phyloP scores from a whole-genome alignment of 257 asterid species.

The Solanum chmielewskii region DNA sequence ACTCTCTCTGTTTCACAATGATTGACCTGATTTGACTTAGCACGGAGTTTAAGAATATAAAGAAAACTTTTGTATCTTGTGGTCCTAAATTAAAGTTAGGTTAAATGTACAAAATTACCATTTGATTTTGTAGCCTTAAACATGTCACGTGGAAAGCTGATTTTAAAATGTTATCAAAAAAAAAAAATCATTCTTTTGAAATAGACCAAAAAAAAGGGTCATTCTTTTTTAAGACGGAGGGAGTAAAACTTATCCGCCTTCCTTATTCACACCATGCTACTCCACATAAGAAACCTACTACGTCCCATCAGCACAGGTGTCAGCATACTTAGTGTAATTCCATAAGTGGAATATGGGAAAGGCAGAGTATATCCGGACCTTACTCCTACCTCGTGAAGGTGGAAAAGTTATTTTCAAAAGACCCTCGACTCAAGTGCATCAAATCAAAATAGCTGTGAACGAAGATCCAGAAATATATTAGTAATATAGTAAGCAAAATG shows the following conservation, averaged over 20 bases:
- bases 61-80: no score
- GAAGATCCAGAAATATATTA: not conserved
- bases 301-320: not conserved
- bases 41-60: no score
- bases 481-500: not conserved
- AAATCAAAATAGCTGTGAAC: not conserved
- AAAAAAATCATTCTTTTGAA: no score
- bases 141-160: no score
- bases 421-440: not conserved
- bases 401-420: not conserved
- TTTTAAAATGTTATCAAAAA: no score
- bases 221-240: no score
- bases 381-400: not conserved
- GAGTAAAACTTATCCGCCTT: not conserved
- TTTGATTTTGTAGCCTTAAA: no score
- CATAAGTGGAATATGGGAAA: accelerated
- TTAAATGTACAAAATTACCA: no score
- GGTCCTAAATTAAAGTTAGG: no score
- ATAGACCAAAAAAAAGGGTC: no score
- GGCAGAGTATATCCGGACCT: not conserved
- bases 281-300: not conserved
- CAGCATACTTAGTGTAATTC: not conserved
- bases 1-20: no score
- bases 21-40: accelerated
- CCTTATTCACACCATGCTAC: not conserved